Evolutionary conservation across 1,284 basidiomycete genomes (phyloP).

Genomic region (Termitomyces sp.): DNA sequence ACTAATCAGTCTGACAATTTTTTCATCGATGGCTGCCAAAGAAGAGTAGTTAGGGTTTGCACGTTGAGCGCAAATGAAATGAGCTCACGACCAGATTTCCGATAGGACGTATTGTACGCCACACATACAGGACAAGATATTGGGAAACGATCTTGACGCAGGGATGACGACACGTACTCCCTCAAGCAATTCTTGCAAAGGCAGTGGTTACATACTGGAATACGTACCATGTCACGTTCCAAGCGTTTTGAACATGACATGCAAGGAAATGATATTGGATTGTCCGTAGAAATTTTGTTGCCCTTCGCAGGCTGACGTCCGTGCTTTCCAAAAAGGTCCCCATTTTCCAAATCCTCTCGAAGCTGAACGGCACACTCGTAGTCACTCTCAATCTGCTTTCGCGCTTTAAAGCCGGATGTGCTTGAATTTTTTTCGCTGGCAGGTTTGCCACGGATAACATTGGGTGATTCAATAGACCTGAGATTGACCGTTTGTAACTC

Average conservation of each 20-base stretch:
- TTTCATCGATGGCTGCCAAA: slow-evolving; percentile 17
- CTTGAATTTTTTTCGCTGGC: not conserved
- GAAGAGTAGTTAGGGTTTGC: not conserved
- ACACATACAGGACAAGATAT: slow-evolving; percentile 57
- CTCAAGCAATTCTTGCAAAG: slow-evolving; percentile 54
- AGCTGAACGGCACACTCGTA: slow-evolving; percentile 2
- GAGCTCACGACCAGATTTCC: slow-evolving; percentile 21
- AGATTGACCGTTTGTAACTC: slow-evolving; percentile 25
- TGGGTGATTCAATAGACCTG: not conserved
- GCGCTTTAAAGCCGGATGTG: not conserved
- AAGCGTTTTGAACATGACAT: slow-evolving; percentile 49
- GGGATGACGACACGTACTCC: slow-evolving; percentile 38
- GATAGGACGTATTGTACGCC: slow-evolving; percentile 21
- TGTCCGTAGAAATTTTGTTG: slow-evolving; percentile 1
- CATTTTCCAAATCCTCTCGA: not conserved
- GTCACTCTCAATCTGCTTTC: slow-evolving; percentile 1
- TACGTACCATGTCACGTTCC: slow-evolving; percentile 39
- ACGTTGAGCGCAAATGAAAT: not conserved
- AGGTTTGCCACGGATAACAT: not conserved
- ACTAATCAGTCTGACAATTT: slow-evolving; percentile 33
- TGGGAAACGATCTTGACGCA: slow-evolving; percentile 52
- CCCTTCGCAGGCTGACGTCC: slow-evolving; percentile 31
- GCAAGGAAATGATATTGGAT: slow-evolving; percentile 43
- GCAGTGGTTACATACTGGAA: slow-evolving; percentile 46
- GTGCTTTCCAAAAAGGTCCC: slow-evolving; percentile 38